Evolutionary conservation across 768 basidiomycete species (phyloP), one percentile per base, ranked within the genome.

Genomic region (Hypholoma fasciculare): DNA sequence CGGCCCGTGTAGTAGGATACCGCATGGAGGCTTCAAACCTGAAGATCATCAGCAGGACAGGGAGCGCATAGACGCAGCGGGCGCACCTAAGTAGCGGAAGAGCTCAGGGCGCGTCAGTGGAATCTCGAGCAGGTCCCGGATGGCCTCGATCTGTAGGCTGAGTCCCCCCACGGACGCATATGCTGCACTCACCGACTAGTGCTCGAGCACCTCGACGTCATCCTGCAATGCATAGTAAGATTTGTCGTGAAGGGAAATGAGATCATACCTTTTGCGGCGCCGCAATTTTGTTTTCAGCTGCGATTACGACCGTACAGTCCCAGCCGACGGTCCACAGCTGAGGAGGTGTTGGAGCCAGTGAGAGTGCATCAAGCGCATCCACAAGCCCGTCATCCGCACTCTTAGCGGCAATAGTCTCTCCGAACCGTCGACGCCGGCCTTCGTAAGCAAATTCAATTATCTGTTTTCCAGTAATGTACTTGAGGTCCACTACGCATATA

Each of bases 21-120:
- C 97, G 47, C 92, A 86, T n/a, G 96, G 96, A 14, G 96, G 96
- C 65, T 92, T 95, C n/a, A 99, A 79, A 37, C 92, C 94, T 79
- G 61, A 11, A 23, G 7, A 34, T 1, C 1, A 34, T 34, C 9
- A 34, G 30, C 30, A 5, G 30, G 30, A 23, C 23, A 9, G 30
- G 9, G 30, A n/a, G n/a, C n/a, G 9, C 30, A 34, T 1, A 9
- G 7, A 7, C 7, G n/a, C n/a, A n/a, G n/a, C n/a, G n/a, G 71
- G 70, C 70, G 49, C 57, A 73, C 73, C 72, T 57, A 67, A 73
- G 49, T 73, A 66, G 2, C 66, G 68, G 50, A 74, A 74, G 26
- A 74, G 67, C 30, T 74, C 73, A 47, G 65, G 69, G 14, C 70
- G 63, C 9, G 62, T 72, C 34, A 75, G 57, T 12, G 72, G 74